Base-by-base conservation (phyloP, 2,329 filamentous ascomycete genomes). In the Penicillium sp. region DNA sequence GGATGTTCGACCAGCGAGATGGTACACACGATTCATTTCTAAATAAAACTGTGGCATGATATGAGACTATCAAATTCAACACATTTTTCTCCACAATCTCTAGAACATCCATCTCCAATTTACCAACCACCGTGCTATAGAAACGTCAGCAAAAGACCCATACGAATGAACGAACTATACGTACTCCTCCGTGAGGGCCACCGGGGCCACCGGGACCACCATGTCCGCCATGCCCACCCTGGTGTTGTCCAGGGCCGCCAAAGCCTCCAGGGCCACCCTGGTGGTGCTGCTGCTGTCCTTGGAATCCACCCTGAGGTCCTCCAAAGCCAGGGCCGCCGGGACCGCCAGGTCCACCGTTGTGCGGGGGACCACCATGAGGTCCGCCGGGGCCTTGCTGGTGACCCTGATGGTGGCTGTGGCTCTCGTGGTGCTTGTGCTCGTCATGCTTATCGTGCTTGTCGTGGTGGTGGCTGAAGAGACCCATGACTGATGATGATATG, bases 401-500 rank as follows among this genome's bases (percentile, higher is more conserved):
- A 27, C 25, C 25, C 25, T 27, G 25, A 12, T 39, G 12, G 6
- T 38, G 38, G 16, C 37, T 38, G 4, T 49, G 37, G 10, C 29
- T 23, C 8, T 23, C 37, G 6, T 49, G 34, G 7, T 50, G 13
- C 9, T 32, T 23, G 31, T 46, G 40, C 16, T 52, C 16, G 8
- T 52, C 9, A 18, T 52, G 27, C 13, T 40, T 3, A 6, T 34
- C 15, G 21, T 45, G 41, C 41, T 31, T 18, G 10, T 31, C 32
- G 41, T 52, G 41, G 32, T 52, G 49, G n/a, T 51, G 49, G 40
- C 40, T 44, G 32, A 52, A 52, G 18, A 46, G 50, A 39, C 41
- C 50, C 50, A 52, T 52, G 40, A 9, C 32, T 23, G 25, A 38
- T 39, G 13, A 18, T 45, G 7, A 7, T 21, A 46, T 12, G n/a